Conservation (phyloP, 2,329 filamentous ascomycete species). For the Pseudogymnoascus sp. region DNA sequence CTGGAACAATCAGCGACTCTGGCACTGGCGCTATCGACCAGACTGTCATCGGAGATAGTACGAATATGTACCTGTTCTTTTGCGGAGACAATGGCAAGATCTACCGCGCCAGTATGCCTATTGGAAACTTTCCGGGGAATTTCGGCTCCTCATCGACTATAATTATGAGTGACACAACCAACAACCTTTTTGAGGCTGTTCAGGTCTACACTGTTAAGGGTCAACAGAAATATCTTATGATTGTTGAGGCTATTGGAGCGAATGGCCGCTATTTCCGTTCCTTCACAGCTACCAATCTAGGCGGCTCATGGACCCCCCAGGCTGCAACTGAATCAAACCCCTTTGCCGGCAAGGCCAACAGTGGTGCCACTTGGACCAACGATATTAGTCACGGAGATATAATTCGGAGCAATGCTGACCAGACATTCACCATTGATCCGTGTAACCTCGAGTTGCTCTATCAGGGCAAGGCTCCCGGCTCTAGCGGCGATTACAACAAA, state of each 20-base stretch:
- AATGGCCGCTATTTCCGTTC: constrained; percentile 32
- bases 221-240: constrained; percentile 27
- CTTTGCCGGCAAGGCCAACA: constrained; percentile 30
- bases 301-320: constrained; percentile 29
- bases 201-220: constrained; percentile 29
- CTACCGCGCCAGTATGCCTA: constrained; percentile 55
- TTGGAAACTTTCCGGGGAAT: constrained; percentile 51
- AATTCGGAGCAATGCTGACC: constrained; percentile 29
- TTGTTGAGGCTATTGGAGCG: constrained; percentile 32
- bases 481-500: constrained; percentile 27
- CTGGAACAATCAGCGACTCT: constrained; percentile 43
- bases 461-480: constrained; percentile 30
- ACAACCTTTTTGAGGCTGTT: constrained; percentile 31
- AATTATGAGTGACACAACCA: constrained; percentile 43
- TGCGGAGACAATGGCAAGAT: constrained; percentile 59
- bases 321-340: constrained; percentile 31
- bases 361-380: constrained; percentile 29
- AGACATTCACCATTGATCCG: constrained; percentile 30
- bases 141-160: constrained; percentile 46
- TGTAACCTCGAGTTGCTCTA: constrained; percentile 31
- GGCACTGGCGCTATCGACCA: constrained; percentile 53
- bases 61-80: constrained; percentile 61
- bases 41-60: constrained; percentile 52
- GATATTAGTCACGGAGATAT: constrained; percentile 29
- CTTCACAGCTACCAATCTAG: constrained; percentile 29